phyloP scores from a whole-genome alignment of 2,329 filamentous ascomycete species.

The Clathrospora elynae region DNA sequence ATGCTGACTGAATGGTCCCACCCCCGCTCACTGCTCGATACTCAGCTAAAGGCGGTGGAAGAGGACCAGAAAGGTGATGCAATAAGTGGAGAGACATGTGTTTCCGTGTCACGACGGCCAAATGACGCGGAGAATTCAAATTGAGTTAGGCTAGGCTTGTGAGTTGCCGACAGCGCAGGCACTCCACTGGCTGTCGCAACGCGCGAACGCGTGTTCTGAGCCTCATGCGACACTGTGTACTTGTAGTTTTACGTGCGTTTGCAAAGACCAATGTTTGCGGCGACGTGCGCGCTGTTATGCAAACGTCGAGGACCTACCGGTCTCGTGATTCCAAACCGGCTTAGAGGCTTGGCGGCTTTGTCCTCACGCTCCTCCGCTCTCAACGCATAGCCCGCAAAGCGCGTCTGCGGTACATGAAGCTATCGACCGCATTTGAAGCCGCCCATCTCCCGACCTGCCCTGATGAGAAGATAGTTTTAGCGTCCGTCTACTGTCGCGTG shows the following conservation, averaged over 20 bases:
- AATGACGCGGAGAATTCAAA: slow-evolving; percentile 40
- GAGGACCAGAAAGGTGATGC: slow-evolving; percentile 41
- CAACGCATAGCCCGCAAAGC: slow-evolving; percentile 44
- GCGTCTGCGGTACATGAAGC: slow-evolving; percentile 41
- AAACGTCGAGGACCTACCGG: slow-evolving; percentile 18
- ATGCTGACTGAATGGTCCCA: slow-evolving; percentile 14
- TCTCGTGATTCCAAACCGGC: slow-evolving; percentile 24
- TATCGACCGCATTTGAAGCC: slow-evolving; percentile 37
- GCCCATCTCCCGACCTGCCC: slow-evolving; percentile 32
- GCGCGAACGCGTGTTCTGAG: slow-evolving; percentile 29
- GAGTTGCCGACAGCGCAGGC: slow-evolving; percentile 44
- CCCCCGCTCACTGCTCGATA: slow-evolving; percentile 11
- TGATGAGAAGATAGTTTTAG: slow-evolving; percentile 37
- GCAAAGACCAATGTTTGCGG: slow-evolving; percentile 5
- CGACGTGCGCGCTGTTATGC: slow-evolving; percentile 16
- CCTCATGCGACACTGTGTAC: slow-evolving; percentile 8
- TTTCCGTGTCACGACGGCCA: slow-evolving; percentile 45
- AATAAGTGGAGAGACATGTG: slow-evolving; percentile 49
- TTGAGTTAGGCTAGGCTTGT: slow-evolving; percentile 45
- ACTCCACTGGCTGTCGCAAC: slow-evolving; percentile 42
- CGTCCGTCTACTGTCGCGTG: slow-evolving; percentile 29
- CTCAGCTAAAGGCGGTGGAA: too few species aligned
- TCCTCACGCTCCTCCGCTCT: slow-evolving; percentile 24
- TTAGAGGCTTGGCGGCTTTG: slow-evolving; percentile 13
- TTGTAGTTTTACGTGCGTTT: slow-evolving; percentile 1